These are phyloP conservation scores for Penicillium brevicompactum DNA, from an alignment of 2,329 filamentous ascomycete species.

Conservation along the genomic window DNA sequence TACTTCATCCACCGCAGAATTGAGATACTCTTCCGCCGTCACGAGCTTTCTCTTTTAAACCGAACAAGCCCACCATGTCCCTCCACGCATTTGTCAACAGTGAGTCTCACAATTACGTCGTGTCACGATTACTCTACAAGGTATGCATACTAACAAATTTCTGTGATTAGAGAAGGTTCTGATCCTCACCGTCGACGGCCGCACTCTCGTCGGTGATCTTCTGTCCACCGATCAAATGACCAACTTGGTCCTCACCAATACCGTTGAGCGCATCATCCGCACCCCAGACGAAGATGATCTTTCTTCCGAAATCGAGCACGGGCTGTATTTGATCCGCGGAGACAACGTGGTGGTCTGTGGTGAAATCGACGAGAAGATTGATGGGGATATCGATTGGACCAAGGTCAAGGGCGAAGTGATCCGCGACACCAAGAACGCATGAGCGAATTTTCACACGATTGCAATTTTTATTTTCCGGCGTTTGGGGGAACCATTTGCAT, in stretches of 20 bases:
- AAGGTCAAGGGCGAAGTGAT: constrained; percentile 85
- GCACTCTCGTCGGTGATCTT: constrained; percentile 80
- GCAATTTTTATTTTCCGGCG: constrained; percentile 2
- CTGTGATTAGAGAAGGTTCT: constrained; percentile 75
- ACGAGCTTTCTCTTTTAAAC: background rate
- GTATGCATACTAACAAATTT: constrained; percentile 3
- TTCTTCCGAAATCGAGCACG: constrained; percentile 78
- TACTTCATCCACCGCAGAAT: background rate
- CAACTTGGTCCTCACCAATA: constrained; percentile 83
- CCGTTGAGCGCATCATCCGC: constrained; percentile 87
- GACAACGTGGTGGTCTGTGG: constrained; percentile 94
- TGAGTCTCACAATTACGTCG: constrained; percentile 33
- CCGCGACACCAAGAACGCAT: constrained; percentile 78
- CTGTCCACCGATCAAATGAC: constrained; percentile 87
- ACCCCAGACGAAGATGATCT: constrained; percentile 79
- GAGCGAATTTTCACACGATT: constrained; percentile 25
- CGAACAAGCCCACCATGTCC: constrained; percentile 48
- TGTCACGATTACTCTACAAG: background rate
- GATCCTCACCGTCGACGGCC: constrained; percentile 88
- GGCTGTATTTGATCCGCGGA: constrained; percentile 87
- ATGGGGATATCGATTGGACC: constrained; percentile 88
- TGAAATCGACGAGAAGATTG: constrained; percentile 84
- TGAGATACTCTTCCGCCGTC: background rate
- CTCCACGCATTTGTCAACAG: constrained; percentile 57
- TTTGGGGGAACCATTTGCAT: constrained; percentile 11